These are phyloP conservation scores for Rhizophagus clarus DNA, from an alignment of 192 early-diverging fungal species.

Conservation along the genomic window DNA sequence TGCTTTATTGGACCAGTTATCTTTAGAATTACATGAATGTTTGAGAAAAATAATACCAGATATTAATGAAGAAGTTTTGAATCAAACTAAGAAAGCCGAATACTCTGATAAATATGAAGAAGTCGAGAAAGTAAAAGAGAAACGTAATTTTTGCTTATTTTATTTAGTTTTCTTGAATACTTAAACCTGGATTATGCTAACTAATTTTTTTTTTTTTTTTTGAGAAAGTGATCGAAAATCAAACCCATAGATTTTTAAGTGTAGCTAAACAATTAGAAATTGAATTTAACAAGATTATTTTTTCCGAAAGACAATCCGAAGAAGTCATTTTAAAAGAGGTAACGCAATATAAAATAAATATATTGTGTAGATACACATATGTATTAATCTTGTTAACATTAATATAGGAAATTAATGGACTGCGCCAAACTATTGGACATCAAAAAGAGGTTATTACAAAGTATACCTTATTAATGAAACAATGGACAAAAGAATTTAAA, in stretches of 20 bases:
- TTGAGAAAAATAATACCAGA: background rate
- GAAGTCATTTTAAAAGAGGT: conserved; percentile 13
- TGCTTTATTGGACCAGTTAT: background rate
- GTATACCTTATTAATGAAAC: background rate
- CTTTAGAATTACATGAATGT: background rate
- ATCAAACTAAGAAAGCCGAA: background rate
- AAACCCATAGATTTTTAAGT: background rate
- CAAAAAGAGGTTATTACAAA: conserved; percentile 22
- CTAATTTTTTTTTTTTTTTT: too few relatives aligned
- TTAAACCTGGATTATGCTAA: too few relatives aligned
- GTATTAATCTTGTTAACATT: background rate
- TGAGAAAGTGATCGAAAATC: background rate
- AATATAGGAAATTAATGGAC: background rate
- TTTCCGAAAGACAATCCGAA: background rate
- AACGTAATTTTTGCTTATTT: background rate
- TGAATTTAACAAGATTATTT: background rate
- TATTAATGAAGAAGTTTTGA: background rate
- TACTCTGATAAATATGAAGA: background rate
- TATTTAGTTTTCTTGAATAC: too few relatives aligned
- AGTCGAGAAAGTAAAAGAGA: background rate
- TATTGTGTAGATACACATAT: background rate
- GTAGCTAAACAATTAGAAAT: conserved; percentile 16
- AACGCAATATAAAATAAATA: background rate
- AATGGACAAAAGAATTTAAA: conserved; percentile 21
- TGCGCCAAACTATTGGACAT: background rate